phyloP scores from a whole-genome alignment of 768 basidiomycete species.

The Serpula lacrymans region DNA sequence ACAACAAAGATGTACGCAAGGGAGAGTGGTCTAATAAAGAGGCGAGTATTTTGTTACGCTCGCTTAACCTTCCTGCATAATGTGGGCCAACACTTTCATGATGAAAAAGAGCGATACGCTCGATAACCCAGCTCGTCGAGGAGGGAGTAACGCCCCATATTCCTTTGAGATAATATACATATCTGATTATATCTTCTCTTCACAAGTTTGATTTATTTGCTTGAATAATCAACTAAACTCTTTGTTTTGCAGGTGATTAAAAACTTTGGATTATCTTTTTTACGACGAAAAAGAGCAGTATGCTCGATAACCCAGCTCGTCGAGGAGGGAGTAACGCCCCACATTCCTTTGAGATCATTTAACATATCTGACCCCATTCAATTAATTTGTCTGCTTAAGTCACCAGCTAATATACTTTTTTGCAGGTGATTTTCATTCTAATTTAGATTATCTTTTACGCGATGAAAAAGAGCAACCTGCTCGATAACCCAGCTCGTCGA shows the following conservation, averaged over 20 bases:
- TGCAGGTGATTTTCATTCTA: neutral
- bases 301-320: slow-evolving; percentile 1
- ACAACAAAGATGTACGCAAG: slow-evolving; percentile 89
- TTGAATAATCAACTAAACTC: slow-evolving; percentile 3
- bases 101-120: slow-evolving; percentile 82
- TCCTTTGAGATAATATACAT: slow-evolving; percentile 59
- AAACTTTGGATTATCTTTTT: neutral
- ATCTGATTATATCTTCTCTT: slow-evolving; percentile 34
- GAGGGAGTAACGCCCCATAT: slow-evolving; percentile 87
- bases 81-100: no score
- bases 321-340: slow-evolving; percentile 1
- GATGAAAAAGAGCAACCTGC: neutral
- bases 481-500: slow-evolving; percentile 2
- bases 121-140: slow-evolving; percentile 97
- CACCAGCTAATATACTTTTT: neutral
- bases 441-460: slow-evolving; percentile 6
- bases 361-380: slow-evolving; percentile 2
- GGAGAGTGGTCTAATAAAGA: slow-evolving; percentile 96
- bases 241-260: slow-evolving; percentile 19
- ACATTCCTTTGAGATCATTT: slow-evolving; percentile 8
- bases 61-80: slow-evolving; percentile 7
- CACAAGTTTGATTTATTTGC: slow-evolving; percentile 8
- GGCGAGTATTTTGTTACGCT: slow-evolving; percentile 44
- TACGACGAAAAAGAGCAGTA: neutral
- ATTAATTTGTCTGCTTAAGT: neutral